Evolutionary conservation across 441 rosid species (phyloP), one percentile per base, ranked within the genome.

Genomic region (Populus hybrid): DNA sequence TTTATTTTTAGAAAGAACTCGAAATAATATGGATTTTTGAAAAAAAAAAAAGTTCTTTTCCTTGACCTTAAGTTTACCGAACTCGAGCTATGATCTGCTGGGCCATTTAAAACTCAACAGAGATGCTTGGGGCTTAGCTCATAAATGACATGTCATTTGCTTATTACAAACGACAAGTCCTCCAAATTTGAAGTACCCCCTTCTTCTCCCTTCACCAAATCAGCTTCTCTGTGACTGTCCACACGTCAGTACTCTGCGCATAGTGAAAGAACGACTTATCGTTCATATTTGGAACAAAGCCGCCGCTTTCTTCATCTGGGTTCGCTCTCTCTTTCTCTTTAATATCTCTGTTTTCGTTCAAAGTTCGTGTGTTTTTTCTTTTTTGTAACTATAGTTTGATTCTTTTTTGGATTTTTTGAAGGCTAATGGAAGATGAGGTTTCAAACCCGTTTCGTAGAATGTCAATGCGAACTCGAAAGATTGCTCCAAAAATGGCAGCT

Each of bases 401-500:
- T 56, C 3, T 56, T 7, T 56, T 56, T 56, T 0, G 24, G 64
- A 20, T 56, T 20, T 56, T 56, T 56, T 20, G 64, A 6, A 56
- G 23, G 64, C 10, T 20, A 20, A 93, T 93, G 95, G 99, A 92
- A 9, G 98, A 93, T 16, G 97, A 95, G 11, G 81, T 74, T 74
- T 76, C 88, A 26, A 90, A 74, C 68, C 77, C 83, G 24, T 42
- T 74, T 35, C 94, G 97, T 53, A 85, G 98, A 79, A 87, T 88
- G 77, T 96, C 98, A 24, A 88, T 86, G 84, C 91, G 98, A 61
- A 94, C 93, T 73, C 97, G 96, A 28, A 91, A 88, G 82, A 92
- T 96, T 66, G 98, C 98, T 76, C 69, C 97, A 11, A 93, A 84
- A 76, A 96, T 94, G 99, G 98, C 85, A 20, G 98, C 94, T 12